These are phyloP conservation scores for Mayamaea pseudoterrestris DNA, from an alignment of 108 stramenopile genomes.

Conservation along the genomic window DNA sequence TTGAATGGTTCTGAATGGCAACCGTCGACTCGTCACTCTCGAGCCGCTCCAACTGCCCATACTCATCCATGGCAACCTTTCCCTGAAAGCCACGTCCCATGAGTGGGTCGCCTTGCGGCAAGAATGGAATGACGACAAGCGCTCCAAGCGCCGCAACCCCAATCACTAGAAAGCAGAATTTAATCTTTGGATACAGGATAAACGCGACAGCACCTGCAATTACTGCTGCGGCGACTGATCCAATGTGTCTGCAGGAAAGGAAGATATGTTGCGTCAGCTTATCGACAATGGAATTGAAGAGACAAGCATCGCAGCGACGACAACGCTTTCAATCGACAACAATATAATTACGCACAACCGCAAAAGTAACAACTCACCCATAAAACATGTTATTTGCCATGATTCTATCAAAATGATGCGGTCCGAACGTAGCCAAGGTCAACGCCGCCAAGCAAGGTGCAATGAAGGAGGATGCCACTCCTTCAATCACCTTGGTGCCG, in stretches of 20 bases:
- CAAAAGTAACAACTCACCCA: no score
- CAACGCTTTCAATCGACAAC: no score
- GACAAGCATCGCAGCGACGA: no score
- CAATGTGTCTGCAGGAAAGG: no score
- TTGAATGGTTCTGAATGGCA: background rate
- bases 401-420: constrained; percentile 62
- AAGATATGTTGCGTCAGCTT: no score
- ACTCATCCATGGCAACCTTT: constrained; percentile 30
- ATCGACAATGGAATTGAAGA: no score
- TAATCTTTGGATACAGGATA: constrained; percentile 59
- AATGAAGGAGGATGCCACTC: constrained; percentile 69
- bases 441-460: constrained; percentile 73
- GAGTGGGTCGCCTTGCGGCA: constrained; percentile 57
- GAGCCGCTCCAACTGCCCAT: constrained; percentile 26
- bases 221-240: constrained; percentile 54
- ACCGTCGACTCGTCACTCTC: constrained; percentile 1
- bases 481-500: constrained; percentile 64
- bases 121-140: constrained; percentile 43
- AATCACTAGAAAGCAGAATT: constrained; percentile 78
- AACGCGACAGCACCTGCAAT: constrained; percentile 60
- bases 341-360: no score
- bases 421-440: constrained; percentile 70
- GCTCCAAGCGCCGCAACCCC: constrained; percentile 55
- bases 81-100: constrained; percentile 33
- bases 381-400: constrained; percentile 79